Conservation (phyloP, 805 yeast species). For the Ogataea degrootiae region DNA sequence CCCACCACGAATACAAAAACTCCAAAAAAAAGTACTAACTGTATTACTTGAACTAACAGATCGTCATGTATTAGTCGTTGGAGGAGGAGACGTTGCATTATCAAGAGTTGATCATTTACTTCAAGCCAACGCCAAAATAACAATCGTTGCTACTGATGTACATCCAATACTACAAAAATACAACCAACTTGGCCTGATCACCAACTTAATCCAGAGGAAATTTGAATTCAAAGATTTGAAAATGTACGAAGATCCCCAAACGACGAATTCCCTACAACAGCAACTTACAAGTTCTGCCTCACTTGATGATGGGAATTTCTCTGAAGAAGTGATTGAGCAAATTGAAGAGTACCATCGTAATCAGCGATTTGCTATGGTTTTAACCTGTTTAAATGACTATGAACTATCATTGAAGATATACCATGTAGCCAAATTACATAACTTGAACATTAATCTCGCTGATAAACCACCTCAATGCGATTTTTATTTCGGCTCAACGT, state of each 20-base stretch:
- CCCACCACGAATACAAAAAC: no score
- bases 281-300: not conserved
- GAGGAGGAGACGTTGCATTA: conserved; percentile 75
- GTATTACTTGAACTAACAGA: conserved; percentile 20
- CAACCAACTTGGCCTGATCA: conserved; percentile 36
- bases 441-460: conserved; percentile 71
- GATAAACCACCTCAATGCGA: conserved; percentile 84
- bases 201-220: conserved; percentile 37
- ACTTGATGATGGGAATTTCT: conserved; percentile 19
- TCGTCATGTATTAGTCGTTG: conserved; percentile 65
- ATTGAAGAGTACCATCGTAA: conserved; percentile 33
- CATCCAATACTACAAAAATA: conserved; percentile 33
- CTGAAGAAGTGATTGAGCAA: conserved; percentile 24
- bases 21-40: conserved; percentile 1
- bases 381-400: conserved; percentile 75
- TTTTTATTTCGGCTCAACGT: conserved; percentile 79
- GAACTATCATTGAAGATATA: conserved; percentile 53
- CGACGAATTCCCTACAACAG: not conserved
- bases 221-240: conserved; percentile 45
- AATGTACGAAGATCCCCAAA: conserved; percentile 36
- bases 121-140: conserved; percentile 64
- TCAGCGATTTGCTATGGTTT: conserved; percentile 55
- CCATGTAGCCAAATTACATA: conserved; percentile 37
- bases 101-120: conserved; percentile 63
- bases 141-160: conserved; percentile 50